Conservation (phyloP, 2,329 filamentous ascomycete species). For the Epichloe hybrida region DNA sequence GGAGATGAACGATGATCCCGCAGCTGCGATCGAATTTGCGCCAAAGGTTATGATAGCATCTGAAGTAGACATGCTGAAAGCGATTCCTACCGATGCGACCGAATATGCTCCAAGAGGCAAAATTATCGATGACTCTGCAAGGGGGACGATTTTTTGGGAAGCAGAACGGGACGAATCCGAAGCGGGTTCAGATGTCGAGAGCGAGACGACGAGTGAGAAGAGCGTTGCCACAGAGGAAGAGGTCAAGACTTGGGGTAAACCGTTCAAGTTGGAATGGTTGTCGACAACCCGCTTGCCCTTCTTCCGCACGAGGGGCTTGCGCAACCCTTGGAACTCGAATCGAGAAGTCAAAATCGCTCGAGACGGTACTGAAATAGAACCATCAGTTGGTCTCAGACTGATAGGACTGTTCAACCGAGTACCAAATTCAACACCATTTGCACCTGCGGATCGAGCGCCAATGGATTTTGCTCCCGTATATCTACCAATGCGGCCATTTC, state of each 20-base stretch:
- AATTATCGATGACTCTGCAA: constrained; percentile 82
- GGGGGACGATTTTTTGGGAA: constrained; percentile 98
- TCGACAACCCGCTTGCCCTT: constrained; percentile 76
- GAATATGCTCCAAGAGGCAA: constrained; percentile 66
- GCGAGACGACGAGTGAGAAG: constrained; percentile 23
- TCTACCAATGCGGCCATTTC: constrained; percentile 23
- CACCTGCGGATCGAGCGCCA: constrained; percentile 17
- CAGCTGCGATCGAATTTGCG: constrained; percentile 54
- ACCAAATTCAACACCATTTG: constrained; percentile 24
- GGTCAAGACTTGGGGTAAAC: constrained; percentile 70
- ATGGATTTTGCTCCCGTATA: constrained; percentile 26
- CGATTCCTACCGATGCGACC: constrained; percentile 67
- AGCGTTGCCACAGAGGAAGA: constrained; percentile 30
- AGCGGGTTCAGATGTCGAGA: constrained; percentile 31
- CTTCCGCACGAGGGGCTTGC: constrained; percentile 71
- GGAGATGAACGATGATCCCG: constrained; percentile 64
- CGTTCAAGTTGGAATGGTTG: constrained; percentile 83
- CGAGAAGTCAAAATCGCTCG: constrained; percentile 91
- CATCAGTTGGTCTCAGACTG: constrained; percentile 61
- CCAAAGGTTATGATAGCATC: constrained; percentile 46
- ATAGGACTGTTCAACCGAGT: constrained; percentile 62
- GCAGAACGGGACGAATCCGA: constrained; percentile 47
- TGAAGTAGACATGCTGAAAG: constrained; percentile 58
- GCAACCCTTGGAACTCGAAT: constrained; percentile 92
- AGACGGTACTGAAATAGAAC: constrained; percentile 87